Evolutionary conservation across 345 rosid species (phyloP), one percentile per base, ranked within the genome.

Genomic region (Microcos paniculata): DNA sequence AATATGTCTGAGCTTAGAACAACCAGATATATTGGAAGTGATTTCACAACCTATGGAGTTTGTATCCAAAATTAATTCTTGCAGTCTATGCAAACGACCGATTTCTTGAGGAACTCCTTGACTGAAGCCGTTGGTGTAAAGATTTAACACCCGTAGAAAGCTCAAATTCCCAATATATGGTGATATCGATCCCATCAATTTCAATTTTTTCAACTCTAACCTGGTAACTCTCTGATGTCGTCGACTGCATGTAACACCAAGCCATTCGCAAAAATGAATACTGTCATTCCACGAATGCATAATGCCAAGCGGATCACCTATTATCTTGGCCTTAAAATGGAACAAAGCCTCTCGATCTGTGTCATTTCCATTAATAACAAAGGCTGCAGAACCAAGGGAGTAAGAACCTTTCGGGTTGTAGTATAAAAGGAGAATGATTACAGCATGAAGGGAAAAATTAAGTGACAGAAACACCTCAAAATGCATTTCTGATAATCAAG

Each of bases 211-310:
- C n/a, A n/a, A n/a, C n/a, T n/a, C n/a, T n/a, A n/a, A n/a, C n/a
- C n/a, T n/a, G n/a, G n/a, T n/a, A n/a, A n/a, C n/a, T n/a, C n/a
- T n/a, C n/a, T n/a, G n/a, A n/a, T n/a, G n/a, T n/a, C n/a, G n/a
- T n/a, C n/a, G n/a, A n/a, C n/a, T n/a, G n/a, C n/a, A n/a, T n/a
- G n/a, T n/a, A n/a, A n/a, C n/a, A n/a, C 51, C n/a, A 14, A 71
- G 7, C 86, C 86, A 84, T 0, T 76, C 0, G 52, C 86, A 84
- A 0, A 73, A 57, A 3, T 58, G 79, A 13, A 1, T 0, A 24
- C 82, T 75, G 24, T 76, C 21, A 19, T 81, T 84, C 84, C 82
- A 81, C 0, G 86, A 78, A 43, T 55, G 24, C 57, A 80, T 66
- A 8, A 66, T 49, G 1, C 19, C 58, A 33, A 49, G 51, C 7